Evolutionary conservation across 805 yeast genomes (phyloP), one percentile per base, ranked within the genome.

Genomic region (Yarrowia divulgata): DNA sequence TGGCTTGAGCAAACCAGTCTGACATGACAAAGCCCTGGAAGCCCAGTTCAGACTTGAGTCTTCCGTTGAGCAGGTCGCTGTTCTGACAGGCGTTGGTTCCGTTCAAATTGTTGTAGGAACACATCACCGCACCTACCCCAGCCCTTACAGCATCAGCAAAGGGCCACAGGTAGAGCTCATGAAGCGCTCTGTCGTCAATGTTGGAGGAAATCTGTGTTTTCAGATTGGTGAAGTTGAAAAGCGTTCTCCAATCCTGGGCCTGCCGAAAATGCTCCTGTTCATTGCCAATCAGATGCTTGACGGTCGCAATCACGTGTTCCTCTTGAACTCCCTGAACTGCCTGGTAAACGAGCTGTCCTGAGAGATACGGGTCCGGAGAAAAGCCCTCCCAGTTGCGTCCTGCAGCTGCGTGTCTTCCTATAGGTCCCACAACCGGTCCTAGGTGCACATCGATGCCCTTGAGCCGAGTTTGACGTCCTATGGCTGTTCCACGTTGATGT

Each of bases 331-430:
- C 90, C 68, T 79, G 81, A 18, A 86, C 81, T 1, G 87, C 83
- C 13, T 82, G 81, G 8, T 82, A 83, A 13, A 86, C 87, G 8
- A 81, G 82, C 29, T 82, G 78, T 23, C 90, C 90, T 71, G 85
- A 85, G 57, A 87, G 77, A 70, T 85, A 86, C 1, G 90, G 88
- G 74, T 87, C 90, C 8, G 86, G 78, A 9, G 88, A 87, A 75
- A 86, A 86, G 45, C 87, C 82, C 76, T 87, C 90, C 88, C 89
- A 86, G 76, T 84, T 85, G 72, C 90, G 79, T 6, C 90, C 90
- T 18, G 88, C 90, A 46, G 83, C 84, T 3, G 89, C 90, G 73
- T 86, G 84, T 42, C 81, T 79, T 0, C 90, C 90, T 55, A 87
- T 80, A 10, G 90, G 90, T 0, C 89, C 89, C 45, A 85, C 79